Evolutionary conservation across 1,284 basidiomycete genomes (phyloP).

Genomic region (Sphaerobolus stellatus): DNA sequence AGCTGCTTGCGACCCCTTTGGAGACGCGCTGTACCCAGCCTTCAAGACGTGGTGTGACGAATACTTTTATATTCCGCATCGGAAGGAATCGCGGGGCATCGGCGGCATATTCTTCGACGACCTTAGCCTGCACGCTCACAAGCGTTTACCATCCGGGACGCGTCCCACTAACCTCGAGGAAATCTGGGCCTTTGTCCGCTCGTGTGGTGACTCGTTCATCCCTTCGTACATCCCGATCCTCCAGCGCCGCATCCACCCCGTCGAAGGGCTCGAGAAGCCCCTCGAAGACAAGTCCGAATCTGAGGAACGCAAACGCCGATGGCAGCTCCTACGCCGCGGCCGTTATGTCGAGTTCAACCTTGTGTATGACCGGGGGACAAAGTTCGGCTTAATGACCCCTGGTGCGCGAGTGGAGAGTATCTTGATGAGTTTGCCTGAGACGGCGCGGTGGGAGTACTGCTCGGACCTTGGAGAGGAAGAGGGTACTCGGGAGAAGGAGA

Average conservation of each 20-base stretch:
- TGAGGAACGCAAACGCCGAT: slow-evolving; percentile 61
- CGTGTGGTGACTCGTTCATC: slow-evolving; percentile 77
- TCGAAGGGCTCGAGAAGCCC: slow-evolving; percentile 34
- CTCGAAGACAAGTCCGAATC: slow-evolving; percentile 67
- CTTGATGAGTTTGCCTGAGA: slow-evolving; percentile 88
- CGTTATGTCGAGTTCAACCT: slow-evolving; percentile 96
- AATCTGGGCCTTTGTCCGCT: slow-evolving; percentile 74
- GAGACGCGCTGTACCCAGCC: slow-evolving; percentile 66
- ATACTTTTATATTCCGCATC: slow-evolving; percentile 95
- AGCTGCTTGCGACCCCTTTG: slow-evolving; percentile 74
- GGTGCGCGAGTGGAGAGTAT: slow-evolving; percentile 93
- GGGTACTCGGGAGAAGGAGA: slow-evolving; percentile 69
- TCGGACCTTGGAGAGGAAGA: slow-evolving; percentile 69
- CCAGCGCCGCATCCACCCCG: slow-evolving; percentile 42
- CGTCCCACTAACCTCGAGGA: slow-evolving; percentile 59
- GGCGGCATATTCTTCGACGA: slow-evolving; percentile 99
- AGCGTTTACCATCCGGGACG: slow-evolving; percentile 49
- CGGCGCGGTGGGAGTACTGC: slow-evolving; percentile 94
- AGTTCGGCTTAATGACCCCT: slow-evolving; percentile 88
- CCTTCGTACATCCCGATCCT: slow-evolving; percentile 89
- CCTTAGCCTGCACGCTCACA: slow-evolving; percentile 61
- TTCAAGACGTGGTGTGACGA: slow-evolving; percentile 98
- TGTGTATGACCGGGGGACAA: slow-evolving; percentile 83
- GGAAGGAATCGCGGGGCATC: slow-evolving; percentile 85
- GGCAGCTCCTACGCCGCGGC: slow-evolving; percentile 88